Percentiles rank a stretch among this genome's conserved stretches.
Evolutionary conservation across 345 rosid genomes (phyloP).

Genomic region (Citrus trifoliata): DNA sequence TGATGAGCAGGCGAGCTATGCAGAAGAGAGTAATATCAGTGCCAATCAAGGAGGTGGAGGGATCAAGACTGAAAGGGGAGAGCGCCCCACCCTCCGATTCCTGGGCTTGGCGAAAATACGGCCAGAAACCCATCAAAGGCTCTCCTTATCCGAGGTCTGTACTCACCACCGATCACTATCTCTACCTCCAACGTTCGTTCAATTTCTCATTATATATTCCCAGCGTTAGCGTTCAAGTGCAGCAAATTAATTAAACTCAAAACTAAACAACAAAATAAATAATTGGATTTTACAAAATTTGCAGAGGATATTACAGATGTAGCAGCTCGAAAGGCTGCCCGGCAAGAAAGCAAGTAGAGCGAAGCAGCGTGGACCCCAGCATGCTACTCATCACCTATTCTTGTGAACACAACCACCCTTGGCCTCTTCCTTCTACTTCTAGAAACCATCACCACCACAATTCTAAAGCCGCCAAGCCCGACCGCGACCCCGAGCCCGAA

Average conservation of each 20-base stretch:
- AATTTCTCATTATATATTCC: too few species aligned
- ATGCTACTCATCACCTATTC: constrained; percentile 87
- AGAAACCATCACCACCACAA: constrained; percentile 44
- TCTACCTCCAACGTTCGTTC: too few species aligned
- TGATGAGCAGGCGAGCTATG: constrained; percentile 49
- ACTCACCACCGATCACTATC: not conserved
- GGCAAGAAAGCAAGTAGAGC: constrained; percentile 95
- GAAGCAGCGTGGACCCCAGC: constrained; percentile 79
- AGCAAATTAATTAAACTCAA: too few species aligned
- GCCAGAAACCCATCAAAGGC: constrained; percentile 98
- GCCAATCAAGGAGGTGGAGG: constrained; percentile 81
- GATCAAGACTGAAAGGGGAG: constrained; percentile 71
- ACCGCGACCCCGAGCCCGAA: constrained; percentile 22
- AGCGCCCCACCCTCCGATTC: constrained; percentile 85
- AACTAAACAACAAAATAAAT: too few species aligned
- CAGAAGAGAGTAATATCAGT: constrained; percentile 81
- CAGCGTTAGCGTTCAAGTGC: too few species aligned
- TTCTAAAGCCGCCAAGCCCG: constrained; percentile 14
- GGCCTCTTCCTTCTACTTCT: constrained; percentile 56
- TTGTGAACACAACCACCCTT: constrained; percentile 89
- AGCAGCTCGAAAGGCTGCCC: constrained; percentile 98
- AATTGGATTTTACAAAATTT: not conserved
- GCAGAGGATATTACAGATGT: constrained; percentile 92
- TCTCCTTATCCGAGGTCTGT: constrained; percentile 85
- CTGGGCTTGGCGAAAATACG: constrained; percentile 99